phyloP scores from a whole-genome alignment of 148 eudicot genomes.

The Rhododendron griersonianum region DNA sequence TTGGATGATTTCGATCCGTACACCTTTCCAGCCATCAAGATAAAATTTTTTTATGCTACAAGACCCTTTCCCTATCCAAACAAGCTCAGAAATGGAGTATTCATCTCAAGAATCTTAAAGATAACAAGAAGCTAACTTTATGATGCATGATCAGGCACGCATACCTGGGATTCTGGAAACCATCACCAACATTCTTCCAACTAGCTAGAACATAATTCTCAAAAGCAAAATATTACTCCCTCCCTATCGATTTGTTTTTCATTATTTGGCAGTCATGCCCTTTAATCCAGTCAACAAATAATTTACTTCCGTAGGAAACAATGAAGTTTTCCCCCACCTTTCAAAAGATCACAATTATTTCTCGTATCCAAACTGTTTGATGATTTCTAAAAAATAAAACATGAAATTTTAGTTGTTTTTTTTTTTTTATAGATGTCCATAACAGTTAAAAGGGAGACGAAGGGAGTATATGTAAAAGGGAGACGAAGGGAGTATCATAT shows the following conservation, averaged over 20 bases:
- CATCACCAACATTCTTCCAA: neutral
- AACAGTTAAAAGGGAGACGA: neutral
- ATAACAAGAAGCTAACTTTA: neutral
- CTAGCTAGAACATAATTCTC: neutral
- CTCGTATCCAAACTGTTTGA: slow-evolving; percentile 39
- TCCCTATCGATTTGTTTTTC: neutral
- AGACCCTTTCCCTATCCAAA: neutral
- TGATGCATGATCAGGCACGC: neutral
- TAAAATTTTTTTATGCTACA: neutral
- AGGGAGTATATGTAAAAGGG: neutral
- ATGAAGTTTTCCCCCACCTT: neutral
- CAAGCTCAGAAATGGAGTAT: neutral
- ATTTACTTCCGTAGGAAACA: neutral
- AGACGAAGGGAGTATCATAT: neutral
- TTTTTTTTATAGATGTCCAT: neutral
- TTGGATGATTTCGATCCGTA: neutral
- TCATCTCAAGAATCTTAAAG: neutral
- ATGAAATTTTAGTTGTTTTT: neutral
- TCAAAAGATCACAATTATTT: neutral
- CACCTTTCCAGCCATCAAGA: neutral
- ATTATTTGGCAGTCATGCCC: neutral
- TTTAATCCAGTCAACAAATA: neutral
- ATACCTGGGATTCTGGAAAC: neutral
- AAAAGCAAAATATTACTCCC: neutral
- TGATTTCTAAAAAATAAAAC: slow-evolving; percentile 21